A percentile compares a stretch with the other conserved stretches of the same genome.
Conservation (phyloP, 148 eudicot genomes). For the Selenicereus undatus region DNA sequence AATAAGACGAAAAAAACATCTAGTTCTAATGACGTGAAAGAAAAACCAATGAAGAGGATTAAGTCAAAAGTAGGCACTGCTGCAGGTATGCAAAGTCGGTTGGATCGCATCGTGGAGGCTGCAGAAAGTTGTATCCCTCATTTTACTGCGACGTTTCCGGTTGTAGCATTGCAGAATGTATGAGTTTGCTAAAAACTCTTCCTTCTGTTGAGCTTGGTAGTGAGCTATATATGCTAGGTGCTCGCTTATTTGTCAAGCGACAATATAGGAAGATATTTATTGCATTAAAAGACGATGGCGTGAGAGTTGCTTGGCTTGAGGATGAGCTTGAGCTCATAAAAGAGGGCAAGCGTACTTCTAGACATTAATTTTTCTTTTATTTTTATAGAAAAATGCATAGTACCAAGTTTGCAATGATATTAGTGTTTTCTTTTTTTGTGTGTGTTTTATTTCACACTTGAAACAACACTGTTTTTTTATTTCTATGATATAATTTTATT, state of each 20-base stretch:
- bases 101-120: background rate
- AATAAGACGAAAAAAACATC: background rate
- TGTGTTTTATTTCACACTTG: too few relatives aligned
- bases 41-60: background rate
- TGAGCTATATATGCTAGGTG: background rate
- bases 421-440: too few relatives aligned
- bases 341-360: background rate
- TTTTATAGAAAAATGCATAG: background rate
- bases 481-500: too few relatives aligned
- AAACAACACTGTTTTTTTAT: too few relatives aligned
- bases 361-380: too few relatives aligned
- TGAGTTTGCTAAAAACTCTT: background rate
- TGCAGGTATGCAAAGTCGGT: background rate
- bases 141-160: background rate
- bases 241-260: background rate
- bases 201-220: background rate
- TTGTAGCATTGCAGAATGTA: background rate
- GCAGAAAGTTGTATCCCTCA: background rate
- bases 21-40: background rate
- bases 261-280: background rate
- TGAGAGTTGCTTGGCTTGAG: background rate
- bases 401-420: background rate
- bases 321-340: background rate
- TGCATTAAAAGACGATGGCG: background rate
- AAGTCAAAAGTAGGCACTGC: background rate